Evolutionary conservation across 805 yeast species (phyloP), one percentile per base, ranked within the genome.

Genomic region (Monosporozyma siamensis): DNA sequence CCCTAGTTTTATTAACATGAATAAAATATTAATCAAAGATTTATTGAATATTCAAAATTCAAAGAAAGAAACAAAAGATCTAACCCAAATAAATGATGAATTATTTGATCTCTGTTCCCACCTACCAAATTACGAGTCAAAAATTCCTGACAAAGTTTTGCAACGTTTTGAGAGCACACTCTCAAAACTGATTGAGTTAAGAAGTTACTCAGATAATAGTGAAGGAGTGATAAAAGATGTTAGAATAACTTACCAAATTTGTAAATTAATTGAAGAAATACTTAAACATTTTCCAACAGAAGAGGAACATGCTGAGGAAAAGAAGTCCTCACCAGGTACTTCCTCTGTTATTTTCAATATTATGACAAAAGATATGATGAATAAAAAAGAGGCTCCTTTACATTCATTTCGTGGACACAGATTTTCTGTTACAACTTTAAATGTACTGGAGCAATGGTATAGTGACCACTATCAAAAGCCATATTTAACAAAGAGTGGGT

Each of bases 21-120:
- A 47, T 34, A 49, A 43, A 38, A 52, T 55, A 14, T 49, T 50
- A 7, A 53, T 55, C 6, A 38, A 44, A 18, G 41, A 40, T 5
- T 44, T 55, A 27, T 35, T 55, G 29, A 55, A 55, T 41, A 51
- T 52, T 24, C 34, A n/a, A n/a, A n/a, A n/a, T n/a, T n/a, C n/a
- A n/a, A n/a, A 29, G 6, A 29, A 44, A n/a, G 34, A 44, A 8
- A 38, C 26, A 14, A 44, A 39, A 3, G 26, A 29, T 20, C 18
- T 44, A 18, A 38, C 40, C 23, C 42, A 38, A 12, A 41, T 51
- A 31, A 46, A 44, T 40, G 30, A 39, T 25, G 37, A 42, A 38
- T 41, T 48, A 14, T 17, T 45, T 7, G 7, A 23, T 2, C 21
- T 48, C 23, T 49, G 51, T 34, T 45, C 51, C n/a, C 18, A 26